A percentile compares a stretch with the other conserved stretches of the same genome.
These are phyloP conservation scores for Trifolium subterraneum DNA, from an alignment of 306 rosid genomes.

Conservation along the genomic window DNA sequence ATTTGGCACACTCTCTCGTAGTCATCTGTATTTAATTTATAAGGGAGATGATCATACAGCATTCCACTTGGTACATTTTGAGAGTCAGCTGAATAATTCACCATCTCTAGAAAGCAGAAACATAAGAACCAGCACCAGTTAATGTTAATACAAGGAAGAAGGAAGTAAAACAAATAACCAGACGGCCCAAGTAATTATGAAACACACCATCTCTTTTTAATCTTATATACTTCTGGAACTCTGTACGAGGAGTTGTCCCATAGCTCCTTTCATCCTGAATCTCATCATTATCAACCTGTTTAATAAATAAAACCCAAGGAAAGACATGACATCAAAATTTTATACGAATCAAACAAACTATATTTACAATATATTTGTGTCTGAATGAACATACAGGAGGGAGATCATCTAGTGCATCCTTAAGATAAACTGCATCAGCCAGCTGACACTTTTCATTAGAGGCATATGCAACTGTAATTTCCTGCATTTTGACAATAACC, in stretches of 20 bases:
- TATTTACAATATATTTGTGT: neutral
- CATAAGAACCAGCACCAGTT: conserved; percentile 23
- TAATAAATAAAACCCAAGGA: neutral
- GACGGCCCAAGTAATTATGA: too few relatives aligned
- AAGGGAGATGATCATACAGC: conserved; percentile 54
- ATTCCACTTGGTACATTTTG: conserved; percentile 10
- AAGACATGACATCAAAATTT: conserved; percentile 11
- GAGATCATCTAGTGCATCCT: conserved; percentile 53
- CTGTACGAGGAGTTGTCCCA: conserved; percentile 44
- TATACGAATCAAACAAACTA: neutral
- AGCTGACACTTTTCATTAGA: conserved; percentile 35
- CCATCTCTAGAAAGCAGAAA: conserved; percentile 44
- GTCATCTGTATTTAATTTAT: conserved; percentile 47
- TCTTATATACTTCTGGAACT: conserved; percentile 54
- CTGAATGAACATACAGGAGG: conserved; percentile 46
- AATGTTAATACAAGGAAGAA: neutral
- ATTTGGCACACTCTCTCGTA: conserved; percentile 53
- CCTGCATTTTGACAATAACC: conserved; percentile 38
- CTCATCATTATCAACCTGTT: conserved; percentile 46
- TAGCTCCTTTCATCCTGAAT: conserved; percentile 44
- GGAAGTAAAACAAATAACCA: neutral
- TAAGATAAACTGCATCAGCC: conserved; percentile 42
- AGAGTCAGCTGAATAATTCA: conserved; percentile 1
- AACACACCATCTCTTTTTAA: conserved; percentile 48
- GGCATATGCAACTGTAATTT: conserved; percentile 47